Base-by-base conservation (phyloP, 169 alveolate species). In the Plasmodium cynomolgi region DNA sequence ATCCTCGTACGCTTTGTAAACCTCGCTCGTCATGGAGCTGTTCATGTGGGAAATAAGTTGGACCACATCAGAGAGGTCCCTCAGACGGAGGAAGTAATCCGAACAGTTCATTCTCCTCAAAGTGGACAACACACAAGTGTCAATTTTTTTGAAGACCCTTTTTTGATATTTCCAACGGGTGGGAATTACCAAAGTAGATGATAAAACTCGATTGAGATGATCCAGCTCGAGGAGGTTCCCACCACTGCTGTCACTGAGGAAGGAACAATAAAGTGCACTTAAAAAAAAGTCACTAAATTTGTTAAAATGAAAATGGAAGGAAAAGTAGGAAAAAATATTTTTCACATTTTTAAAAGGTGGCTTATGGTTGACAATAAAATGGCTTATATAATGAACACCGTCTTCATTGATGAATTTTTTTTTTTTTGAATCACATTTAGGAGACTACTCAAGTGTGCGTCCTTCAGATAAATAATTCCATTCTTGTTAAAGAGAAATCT, bases 341-440 rank as follows among this genome's bases (percentile, higher is more conserved):
- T 86, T 75, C 44, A 75, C 26, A 86, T 86, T 86, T 56, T 86
- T 86, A 86, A 75, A 86, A 86, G 56, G 44, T 3, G 93, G 93
- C 41, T 86, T 86, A 79, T 86, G 93, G 33, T 86, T 75, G 20
- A 86, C 37, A 3, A 86, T 23, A 86, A 86, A 86, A 37, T 86
- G 58, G 5, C 71, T 56, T 75, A 86, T 77, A 86, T 33, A 86
- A 34, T 71, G 37, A 33, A 86, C 39, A 4, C 23, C 93, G 31
- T 86, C 93, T 34, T 86, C 73, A 77, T 86, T 86, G 8, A 86
- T 86, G 41, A 75, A 71, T 33, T 56, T 23, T 44, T 75, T 86
- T 86, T 86, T 54, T 86, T 86, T 50, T 77, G 39, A 34, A 86
- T 9, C 33, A 50, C 33, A 77, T 86, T 86, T 50, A 86, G 39